Evolutionary conservation across 2,329 filamentous ascomycete species (phyloP), one percentile per base, ranked within the genome.

Genomic region (Colletotrichum shisoi): DNA sequence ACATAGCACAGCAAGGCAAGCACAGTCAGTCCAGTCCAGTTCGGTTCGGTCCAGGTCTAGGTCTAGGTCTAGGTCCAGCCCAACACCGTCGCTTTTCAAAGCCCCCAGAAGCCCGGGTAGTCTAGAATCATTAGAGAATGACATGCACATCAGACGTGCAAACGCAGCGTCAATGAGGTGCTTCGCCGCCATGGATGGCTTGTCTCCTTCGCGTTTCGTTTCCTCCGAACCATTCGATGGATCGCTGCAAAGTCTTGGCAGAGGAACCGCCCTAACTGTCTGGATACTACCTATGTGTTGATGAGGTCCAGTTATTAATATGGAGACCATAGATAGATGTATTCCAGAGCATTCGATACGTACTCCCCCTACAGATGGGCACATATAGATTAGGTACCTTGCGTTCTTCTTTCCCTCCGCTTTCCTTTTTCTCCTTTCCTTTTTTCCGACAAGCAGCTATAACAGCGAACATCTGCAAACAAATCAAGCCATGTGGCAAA

Each of bases 181-280:
- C 39, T 44, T 56, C 17, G 19, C 15, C 17, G 19, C 15, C 13
- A 56, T 19, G 37, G n/a, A 44, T 57, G 21, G 42, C 57, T 61
- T n/a, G 39, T 59, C 59, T 63, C 52, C 37, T 44, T 42, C 31
- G 59, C 45, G 17, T 40, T 49, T 19, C 34, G 51, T 34, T 54
- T 60, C 37, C 42, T 62, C 63, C n/a, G 44, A 34, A 19, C 63
- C 63, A 66, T 37, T 66, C 52, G 60, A 57, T 54, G 59, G 12
- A 19, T 57, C 48, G 44, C 48, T 51, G 44, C 8, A 24, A 24
- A 42, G 59, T 46, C 63, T 67, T 63, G 63, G 63, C 60, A 48
- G 63, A 46, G 60, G 58, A 63, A 58, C 39, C 27, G 4, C 8
- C 27, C 27, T 1, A 48, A 31, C 46, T 46, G 63, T 59, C 62